Conservation (phyloP, 345 rosid genomes). For the Litchi chinensis region DNA sequence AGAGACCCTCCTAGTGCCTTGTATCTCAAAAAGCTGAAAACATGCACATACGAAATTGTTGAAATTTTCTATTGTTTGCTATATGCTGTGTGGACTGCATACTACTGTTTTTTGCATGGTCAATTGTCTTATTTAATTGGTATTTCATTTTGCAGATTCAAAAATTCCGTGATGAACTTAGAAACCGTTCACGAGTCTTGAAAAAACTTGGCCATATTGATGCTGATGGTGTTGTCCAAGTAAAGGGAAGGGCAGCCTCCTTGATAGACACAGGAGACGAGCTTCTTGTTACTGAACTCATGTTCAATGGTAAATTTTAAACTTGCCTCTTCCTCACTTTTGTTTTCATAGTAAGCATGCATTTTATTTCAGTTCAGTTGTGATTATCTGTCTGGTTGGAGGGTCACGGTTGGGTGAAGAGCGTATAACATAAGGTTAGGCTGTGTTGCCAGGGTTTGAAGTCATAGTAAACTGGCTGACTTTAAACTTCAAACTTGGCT, state of each 20-base stretch:
- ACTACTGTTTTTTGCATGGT: conserved; percentile 2
- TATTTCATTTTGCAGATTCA: conserved; percentile 66
- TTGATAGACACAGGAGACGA: conserved; percentile 99
- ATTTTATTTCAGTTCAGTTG: conserved; percentile 19
- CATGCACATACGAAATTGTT: background rate
- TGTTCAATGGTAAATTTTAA: conserved; percentile 79
- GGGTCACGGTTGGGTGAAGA: background rate
- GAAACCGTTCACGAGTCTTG: conserved; percentile 87
- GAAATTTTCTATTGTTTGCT: background rate
- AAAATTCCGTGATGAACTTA: conserved; percentile 92
- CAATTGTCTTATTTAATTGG: background rate
- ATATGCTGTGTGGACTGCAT: background rate
- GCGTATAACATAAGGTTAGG: background rate
- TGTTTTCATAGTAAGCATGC: conserved; percentile 12
- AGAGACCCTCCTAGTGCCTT: background rate
- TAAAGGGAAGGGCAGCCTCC: conserved; percentile 98
- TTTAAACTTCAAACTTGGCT: background rate
- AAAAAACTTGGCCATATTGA: conserved; percentile 95
- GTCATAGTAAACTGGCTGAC: background rate
- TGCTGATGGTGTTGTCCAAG: conserved; percentile 83
- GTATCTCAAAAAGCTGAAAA: background rate
- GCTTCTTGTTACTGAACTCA: conserved; percentile 94
- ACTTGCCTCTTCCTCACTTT: conserved; percentile 8
- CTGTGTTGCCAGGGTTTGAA: background rate
- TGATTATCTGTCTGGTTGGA: conserved; percentile 7